Base-by-base conservation (phyloP, 2,329 filamentous ascomycete species). In the Neonectria sp. region DNA sequence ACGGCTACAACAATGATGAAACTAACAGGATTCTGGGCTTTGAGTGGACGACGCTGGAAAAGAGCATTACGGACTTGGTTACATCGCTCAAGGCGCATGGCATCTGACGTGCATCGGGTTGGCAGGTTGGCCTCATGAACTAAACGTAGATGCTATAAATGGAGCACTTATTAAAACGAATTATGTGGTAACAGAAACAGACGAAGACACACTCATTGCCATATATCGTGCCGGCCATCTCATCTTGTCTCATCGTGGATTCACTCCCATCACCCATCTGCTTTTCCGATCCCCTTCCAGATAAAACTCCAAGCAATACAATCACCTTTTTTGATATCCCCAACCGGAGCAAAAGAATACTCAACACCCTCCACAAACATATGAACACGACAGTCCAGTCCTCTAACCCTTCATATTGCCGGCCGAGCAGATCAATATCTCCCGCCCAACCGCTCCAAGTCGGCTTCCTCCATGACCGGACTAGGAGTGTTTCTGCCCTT, bases 61-160 rank as follows among this genome's bases (percentile, higher is more conserved):
- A 91, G 80, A 86, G 83, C 31, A 83, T 92, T 31, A 82, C 86
- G 6, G 92, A 94, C 75, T 86, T 90, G 7, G 85, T 93, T 21
- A 88, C 88, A 79, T 91, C 88, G 35, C 78, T 94, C 74, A 86
- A 92, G 78, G 76, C 75, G n/a, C 76, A 83, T 56, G 76, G 74
- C 1, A 73, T 76, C 31, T 80, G 56, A 68, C 11, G 49, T 35
- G 49, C 31, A 17, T 52, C 29, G 4, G 29, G 17, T 15, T 33
- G 3, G n/a, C 9, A 15, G 15, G 5, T 9, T n/a, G 45, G 8
- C 15, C 4, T 15, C 5, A n/a, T 40, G 37, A 3, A n/a, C 15
- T 6, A 8, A 40, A 40, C 6, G 15, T 40, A 40, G 13, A 6
- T 40, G n/a, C 15, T 8, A n/a, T n/a, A 8, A 45, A 21, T 21